Base-by-base conservation (phyloP, 495 filamentous ascomycete genomes). In the Neurospora sp. region DNA sequence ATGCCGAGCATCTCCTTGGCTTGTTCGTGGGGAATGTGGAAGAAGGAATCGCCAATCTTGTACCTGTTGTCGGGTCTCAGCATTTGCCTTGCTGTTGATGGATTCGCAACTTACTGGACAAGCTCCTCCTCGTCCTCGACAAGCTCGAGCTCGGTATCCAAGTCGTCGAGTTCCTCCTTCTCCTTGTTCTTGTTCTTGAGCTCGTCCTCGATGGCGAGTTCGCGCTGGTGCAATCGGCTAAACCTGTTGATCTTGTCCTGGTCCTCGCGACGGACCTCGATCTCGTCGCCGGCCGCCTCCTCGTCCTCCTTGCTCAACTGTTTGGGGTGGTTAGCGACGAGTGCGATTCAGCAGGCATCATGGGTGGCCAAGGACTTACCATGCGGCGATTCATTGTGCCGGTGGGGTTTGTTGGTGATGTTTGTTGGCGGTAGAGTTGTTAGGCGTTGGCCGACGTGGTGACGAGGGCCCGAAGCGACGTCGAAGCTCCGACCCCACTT, bases 201-300 rank as follows among this genome's bases (percentile, higher is more conserved):
- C 75, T 94, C 90, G 17, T 94, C 93, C 80, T 95, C 91, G 22
- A 98, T 80, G 9, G 83, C 78, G 4, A 90, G 83, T 81, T 97
- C 92, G 38, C 92, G 90, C 79, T 96, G 93, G 81, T 99, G 96
- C 69, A 99, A 86, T 44, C 94, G 89, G 81, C 94, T 98, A 85
- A 99, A 99, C 70, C 91, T 91, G 83, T 98, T 99, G 87, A 99
- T 99, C 82, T 94, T 96, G 82, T 99, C 94, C 81, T 99, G 96
- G 79, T 99, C 96, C 77, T 97, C 95, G 75, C 94, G 92, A 44
- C 95, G 91, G 70, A 99, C 96, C 80, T 97, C 91, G 74, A 92
- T 90, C 73, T 98, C 94, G 45, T 95, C 91, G 65, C 87, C 85
- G 70, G 85, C 90, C 39, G 89, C 84, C 14, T 89, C 83, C 82